phyloP scores from a whole-genome alignment of 1,139 yeast species.

The Yamadazyma dendronema region DNA sequence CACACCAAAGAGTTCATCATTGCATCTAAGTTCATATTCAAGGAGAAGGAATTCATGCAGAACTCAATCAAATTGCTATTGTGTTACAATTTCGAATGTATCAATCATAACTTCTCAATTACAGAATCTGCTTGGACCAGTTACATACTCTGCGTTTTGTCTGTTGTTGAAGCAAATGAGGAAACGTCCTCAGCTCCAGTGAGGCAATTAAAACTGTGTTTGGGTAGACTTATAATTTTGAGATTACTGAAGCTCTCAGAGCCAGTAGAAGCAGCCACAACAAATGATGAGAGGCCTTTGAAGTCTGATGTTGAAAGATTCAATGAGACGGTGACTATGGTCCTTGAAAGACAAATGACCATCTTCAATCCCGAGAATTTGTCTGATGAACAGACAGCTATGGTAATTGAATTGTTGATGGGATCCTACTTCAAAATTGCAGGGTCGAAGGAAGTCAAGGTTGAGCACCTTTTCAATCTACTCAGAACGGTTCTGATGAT shows the following conservation, averaged over 20 bases:
- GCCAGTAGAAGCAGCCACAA: background rate
- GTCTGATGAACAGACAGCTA: conserved; percentile 28
- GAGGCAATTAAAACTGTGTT: conserved; percentile 20
- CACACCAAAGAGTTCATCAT: conserved; percentile 37
- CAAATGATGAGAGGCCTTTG: background rate
- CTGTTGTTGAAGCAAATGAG: conserved; percentile 31
- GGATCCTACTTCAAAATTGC: conserved; percentile 27
- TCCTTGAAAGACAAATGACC: conserved; percentile 46
- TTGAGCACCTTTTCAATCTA: conserved; percentile 35
- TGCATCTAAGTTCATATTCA: conserved; percentile 34
- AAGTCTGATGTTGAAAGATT: conserved; percentile 10
- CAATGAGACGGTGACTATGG: conserved; percentile 25
- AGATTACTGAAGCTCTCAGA: conserved; percentile 22
- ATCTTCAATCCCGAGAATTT: conserved; percentile 35
- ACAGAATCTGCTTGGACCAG: conserved; percentile 23
- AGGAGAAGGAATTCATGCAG: conserved; percentile 32
- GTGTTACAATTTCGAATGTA: conserved; percentile 23
- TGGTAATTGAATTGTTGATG: conserved; percentile 29
- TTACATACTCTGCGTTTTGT: conserved; percentile 29
- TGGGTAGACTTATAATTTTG: conserved; percentile 31
- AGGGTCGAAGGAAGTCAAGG: conserved; percentile 15
- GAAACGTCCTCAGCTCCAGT: conserved; percentile 10
- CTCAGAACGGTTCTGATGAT: conserved; percentile 36
- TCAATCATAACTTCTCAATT: conserved; percentile 27
- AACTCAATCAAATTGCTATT: conserved; percentile 25